Percentiles rank a stretch among this genome's conserved stretches.
Conservation (phyloP, 768 basidiomycete genomes). For the Agaricus subrufescens region DNA sequence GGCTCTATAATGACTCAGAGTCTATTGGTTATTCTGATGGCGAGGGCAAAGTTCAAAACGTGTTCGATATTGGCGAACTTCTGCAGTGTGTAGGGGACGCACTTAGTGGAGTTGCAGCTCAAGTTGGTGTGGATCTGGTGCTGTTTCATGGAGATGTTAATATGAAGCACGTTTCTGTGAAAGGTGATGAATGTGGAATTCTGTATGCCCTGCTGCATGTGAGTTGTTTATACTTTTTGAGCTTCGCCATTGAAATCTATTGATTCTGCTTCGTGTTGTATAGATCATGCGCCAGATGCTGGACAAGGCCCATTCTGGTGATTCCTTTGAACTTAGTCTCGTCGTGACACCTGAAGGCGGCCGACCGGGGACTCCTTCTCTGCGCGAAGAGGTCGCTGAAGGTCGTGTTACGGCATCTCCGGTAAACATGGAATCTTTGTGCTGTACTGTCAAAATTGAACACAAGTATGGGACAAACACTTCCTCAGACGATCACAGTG, state of each 20-base stretch:
- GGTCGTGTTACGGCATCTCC: conserved; percentile 16
- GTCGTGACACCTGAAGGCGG: conserved; percentile 32
- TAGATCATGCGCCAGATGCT: conserved; percentile 86
- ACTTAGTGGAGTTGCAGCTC: conserved; percentile 77
- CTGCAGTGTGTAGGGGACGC: conserved; percentile 88
- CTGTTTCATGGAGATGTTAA: conserved; percentile 87
- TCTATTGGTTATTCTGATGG: conserved; percentile 8
- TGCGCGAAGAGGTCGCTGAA: conserved; percentile 18
- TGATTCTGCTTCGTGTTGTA: not conserved
- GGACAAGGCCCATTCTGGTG: conserved; percentile 59
- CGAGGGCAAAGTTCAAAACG: conserved; percentile 31
- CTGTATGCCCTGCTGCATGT: conserved; percentile 83
- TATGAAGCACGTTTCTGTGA: conserved; percentile 82
- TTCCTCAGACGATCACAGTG: conserved; percentile 12
- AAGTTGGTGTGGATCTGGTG: conserved; percentile 85
- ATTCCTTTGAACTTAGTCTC: conserved; percentile 84
- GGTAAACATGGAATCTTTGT: conserved; percentile 29
- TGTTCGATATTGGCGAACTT: conserved; percentile 91
- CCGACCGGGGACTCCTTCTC: conserved; percentile 8
- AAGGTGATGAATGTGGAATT: conserved; percentile 80
- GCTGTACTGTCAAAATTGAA: conserved; percentile 42
- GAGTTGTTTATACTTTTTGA: conserved; percentile 32
- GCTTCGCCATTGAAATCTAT: conserved; percentile 4
- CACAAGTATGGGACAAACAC: conserved; percentile 34
- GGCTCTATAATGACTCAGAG: conserved; percentile 34